Evolutionary conservation across 352 stramenopile genomes (phyloP).

Genomic region (Phytophthora tubulina): DNA sequence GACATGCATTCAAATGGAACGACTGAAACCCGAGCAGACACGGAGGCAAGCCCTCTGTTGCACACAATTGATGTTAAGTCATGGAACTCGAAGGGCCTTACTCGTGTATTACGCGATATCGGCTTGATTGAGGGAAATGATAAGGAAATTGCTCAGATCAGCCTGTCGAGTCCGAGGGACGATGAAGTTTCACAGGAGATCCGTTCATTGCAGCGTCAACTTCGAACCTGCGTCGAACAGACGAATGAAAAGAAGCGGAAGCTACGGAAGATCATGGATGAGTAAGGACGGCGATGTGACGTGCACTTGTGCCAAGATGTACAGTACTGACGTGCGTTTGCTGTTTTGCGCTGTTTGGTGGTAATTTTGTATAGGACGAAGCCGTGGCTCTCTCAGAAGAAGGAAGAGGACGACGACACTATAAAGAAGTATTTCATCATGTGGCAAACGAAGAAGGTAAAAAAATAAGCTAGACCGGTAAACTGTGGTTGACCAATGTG

Average conservation of each 20-base stretch:
- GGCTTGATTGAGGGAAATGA: slow-evolving; percentile 59
- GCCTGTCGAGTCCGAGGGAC: slow-evolving; percentile 46
- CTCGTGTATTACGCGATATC: slow-evolving; percentile 44
- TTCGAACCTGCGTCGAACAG: slow-evolving; percentile 50
- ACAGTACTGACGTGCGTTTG: slow-evolving; percentile 9
- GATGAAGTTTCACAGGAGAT: slow-evolving; percentile 79
- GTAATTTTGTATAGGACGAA: slow-evolving; percentile 50
- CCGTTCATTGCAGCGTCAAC: slow-evolving; percentile 53
- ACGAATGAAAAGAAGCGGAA: slow-evolving; percentile 74
- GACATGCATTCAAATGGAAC: slow-evolving; percentile 26
- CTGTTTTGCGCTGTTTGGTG: slow-evolving; percentile 1
- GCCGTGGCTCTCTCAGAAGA: slow-evolving; percentile 66
- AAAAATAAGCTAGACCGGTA: slow-evolving; percentile 1
- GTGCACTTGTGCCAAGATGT: not conserved
- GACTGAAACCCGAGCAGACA: slow-evolving; percentile 10
- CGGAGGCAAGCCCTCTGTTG: slow-evolving; percentile 14
- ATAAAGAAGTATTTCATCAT: slow-evolving; percentile 70
- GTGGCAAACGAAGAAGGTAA: slow-evolving; percentile 75
- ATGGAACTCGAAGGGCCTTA: slow-evolving; percentile 46
- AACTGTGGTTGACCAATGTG: not conserved
- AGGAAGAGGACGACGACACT: slow-evolving; percentile 53
- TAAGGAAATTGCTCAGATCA: slow-evolving; percentile 34
- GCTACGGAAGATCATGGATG: slow-evolving; percentile 62
- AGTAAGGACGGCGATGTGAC: slow-evolving; percentile 35
- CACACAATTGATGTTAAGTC: slow-evolving; percentile 21